Evolutionary conservation across 768 basidiomycete genomes (phyloP).

Genomic region (Pholiota conissans): DNA sequence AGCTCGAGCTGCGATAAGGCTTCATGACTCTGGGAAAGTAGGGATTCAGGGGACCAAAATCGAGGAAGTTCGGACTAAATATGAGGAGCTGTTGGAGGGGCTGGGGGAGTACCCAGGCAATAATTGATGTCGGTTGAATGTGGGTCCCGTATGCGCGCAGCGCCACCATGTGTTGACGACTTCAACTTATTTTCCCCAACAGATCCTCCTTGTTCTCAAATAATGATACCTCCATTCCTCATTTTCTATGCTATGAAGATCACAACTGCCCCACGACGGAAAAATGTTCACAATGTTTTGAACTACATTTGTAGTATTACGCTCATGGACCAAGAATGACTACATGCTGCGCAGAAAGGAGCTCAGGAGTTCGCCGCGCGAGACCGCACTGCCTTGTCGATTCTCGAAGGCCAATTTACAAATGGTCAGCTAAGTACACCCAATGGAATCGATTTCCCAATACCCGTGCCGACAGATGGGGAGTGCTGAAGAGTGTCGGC

Average conservation of each 20-base stretch:
- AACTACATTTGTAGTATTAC: too few species aligned
- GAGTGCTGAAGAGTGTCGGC: neutral
- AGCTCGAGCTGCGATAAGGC: conserved; percentile 55
- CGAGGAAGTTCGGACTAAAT: conserved; percentile 51
- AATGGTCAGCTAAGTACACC: neutral
- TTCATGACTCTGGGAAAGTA: conserved; percentile 52
- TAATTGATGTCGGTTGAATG: conserved; percentile 1
- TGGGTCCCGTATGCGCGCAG: neutral
- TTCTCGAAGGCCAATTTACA: neutral
- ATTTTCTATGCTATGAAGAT: too few species aligned
- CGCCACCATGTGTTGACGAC: neutral
- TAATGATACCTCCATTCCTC: too few species aligned
- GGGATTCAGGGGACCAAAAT: conserved; percentile 53
- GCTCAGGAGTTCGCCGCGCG: too few species aligned
- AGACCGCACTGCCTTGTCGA: too few species aligned
- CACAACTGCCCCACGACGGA: too few species aligned
- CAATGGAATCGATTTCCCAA: neutral
- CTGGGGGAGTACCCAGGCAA: conserved; percentile 16
- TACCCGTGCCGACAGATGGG: neutral
- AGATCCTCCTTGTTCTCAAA: neutral
- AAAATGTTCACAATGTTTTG: too few species aligned
- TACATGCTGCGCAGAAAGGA: too few species aligned
- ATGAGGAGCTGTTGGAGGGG: conserved; percentile 53
- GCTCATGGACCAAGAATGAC: too few species aligned
- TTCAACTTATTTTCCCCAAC: neutral